These are phyloP conservation scores for Diplodia intermedia DNA, from an alignment of 2,329 filamentous ascomycete genomes.

Conservation along the genomic window DNA sequence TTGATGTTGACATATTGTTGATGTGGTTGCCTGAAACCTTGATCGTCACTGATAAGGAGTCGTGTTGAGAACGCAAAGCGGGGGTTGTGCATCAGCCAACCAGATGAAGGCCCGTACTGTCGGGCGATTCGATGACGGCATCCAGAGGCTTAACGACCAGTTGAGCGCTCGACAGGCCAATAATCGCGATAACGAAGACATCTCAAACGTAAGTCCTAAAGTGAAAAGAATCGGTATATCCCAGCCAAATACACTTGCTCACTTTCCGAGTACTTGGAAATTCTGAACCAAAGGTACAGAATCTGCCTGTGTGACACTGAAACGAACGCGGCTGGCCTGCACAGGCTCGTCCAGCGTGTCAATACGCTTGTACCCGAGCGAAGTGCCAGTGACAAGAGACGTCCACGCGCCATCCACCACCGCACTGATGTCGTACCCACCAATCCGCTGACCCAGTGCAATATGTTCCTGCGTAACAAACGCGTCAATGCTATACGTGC, in stretches of 20 bases:
- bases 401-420: slow-evolving; percentile 30
- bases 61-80: too few species aligned
- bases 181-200: too few species aligned
- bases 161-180: too few species aligned
- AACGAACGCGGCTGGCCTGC: slow-evolving; percentile 27
- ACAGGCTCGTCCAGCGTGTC: slow-evolving; percentile 29
- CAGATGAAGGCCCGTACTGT: too few species aligned
- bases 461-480: slow-evolving; percentile 36
- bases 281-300: slow-evolving; percentile 33
- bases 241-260: too few species aligned
- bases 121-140: too few species aligned
- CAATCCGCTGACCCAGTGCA: slow-evolving; percentile 35
- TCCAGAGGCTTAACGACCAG: too few species aligned
- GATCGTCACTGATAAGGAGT: too few species aligned
- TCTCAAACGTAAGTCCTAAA: too few species aligned
- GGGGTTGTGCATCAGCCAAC: too few species aligned
- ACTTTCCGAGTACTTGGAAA: slow-evolving; percentile 33
- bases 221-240: too few species aligned
- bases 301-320: slow-evolving; percentile 35
- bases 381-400: slow-evolving; percentile 35
- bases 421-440: slow-evolving; percentile 34
- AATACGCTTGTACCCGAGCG: slow-evolving; percentile 37
- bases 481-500: slow-evolving; percentile 31
- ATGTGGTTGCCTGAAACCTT: neutral
- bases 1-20: neutral